These are phyloP conservation scores for Phyllosticta paracitricarpa DNA, from an alignment of 2,329 filamentous ascomycete species.

Conservation along the genomic window DNA sequence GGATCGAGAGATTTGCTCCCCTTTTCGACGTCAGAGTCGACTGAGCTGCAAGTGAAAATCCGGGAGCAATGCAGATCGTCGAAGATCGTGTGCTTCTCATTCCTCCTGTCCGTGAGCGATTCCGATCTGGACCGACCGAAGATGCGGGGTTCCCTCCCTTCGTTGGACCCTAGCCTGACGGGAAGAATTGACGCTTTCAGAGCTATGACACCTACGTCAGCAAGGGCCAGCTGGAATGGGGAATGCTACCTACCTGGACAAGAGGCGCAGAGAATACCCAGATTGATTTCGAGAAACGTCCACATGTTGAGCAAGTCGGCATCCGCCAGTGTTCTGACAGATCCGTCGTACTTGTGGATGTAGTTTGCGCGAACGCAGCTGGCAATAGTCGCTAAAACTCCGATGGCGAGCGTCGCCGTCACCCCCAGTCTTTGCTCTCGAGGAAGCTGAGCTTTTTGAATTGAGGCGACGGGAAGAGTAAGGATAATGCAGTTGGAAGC, in stretches of 20 bases:
- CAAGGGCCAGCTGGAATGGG: not conserved
- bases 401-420: constrained; percentile 15
- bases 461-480: not conserved
- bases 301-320: constrained; percentile 20
- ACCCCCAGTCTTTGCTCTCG: not conserved
- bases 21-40: not conserved
- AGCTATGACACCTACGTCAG: not conserved
- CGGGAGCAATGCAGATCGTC: not conserved
- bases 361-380: constrained; percentile 23
- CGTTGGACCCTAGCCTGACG: not conserved
- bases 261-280: constrained; percentile 22
- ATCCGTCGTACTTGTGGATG: constrained; percentile 19
- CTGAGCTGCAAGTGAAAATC: not conserved
- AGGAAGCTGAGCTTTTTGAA: not conserved
- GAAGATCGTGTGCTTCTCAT: not conserved
- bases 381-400: constrained; percentile 17
- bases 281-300: constrained; percentile 24
- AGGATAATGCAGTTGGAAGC: not conserved
- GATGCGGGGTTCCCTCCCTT: not conserved
- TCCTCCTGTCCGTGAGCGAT: not conserved
- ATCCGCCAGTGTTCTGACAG: constrained; percentile 19
- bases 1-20: not conserved
- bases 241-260: constrained; percentile 18
- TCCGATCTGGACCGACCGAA: not conserved
- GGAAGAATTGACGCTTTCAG: not conserved